A percentile compares a stretch with the other conserved stretches of the same genome.
These are phyloP conservation scores for Tetrahymena borealis DNA, from an alignment of 73 alveolate genomes.

Conservation along the genomic window DNA sequence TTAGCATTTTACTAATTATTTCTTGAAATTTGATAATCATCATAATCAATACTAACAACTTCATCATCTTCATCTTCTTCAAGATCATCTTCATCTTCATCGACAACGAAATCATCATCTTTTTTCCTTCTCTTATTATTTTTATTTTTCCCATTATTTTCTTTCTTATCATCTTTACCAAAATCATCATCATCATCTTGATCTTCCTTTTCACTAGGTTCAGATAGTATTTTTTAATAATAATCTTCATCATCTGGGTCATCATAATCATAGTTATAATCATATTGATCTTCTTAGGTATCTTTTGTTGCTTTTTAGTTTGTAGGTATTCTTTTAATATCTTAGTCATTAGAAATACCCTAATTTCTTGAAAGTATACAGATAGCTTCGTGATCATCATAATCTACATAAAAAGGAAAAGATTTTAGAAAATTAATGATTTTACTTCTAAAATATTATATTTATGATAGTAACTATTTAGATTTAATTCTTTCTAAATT, in stretches of 20 bases:
- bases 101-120: not conserved
- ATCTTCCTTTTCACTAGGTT: not conserved
- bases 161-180: not conserved
- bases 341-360: not conserved
- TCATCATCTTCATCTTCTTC: conserved; percentile 10
- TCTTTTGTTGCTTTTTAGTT: not conserved
- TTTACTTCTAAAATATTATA: not conserved
- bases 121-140: not conserved
- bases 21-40: not conserved
- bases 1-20: not conserved
- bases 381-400: not conserved
- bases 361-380: not conserved
- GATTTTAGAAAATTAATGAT: not conserved
- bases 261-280: not conserved
- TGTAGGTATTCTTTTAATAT: not conserved
- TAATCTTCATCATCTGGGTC: not conserved
- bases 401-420: not conserved
- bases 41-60: not conserved
- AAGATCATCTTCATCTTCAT: not conserved
- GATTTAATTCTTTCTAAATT: not conserved
- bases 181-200: not conserved
- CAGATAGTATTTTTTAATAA: not conserved
- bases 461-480: no score
- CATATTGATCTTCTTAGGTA: not conserved
- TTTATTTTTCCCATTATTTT: not conserved